Evolutionary conservation across 306 rosid genomes (phyloP).

Genomic region (Trifolium dubium): DNA sequence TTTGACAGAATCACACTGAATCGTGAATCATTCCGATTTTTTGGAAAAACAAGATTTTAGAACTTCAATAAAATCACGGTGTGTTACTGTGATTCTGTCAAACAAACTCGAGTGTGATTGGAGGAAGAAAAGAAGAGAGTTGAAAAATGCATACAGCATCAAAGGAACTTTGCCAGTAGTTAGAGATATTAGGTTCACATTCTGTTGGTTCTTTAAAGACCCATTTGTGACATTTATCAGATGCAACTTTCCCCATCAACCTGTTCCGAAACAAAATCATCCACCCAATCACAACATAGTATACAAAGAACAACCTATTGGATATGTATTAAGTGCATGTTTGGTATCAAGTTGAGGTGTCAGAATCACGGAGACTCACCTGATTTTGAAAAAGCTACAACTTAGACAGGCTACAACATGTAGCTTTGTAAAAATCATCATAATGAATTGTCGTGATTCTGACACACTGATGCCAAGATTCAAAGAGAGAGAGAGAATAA

Average conservation of each 20-base stretch:
- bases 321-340: too few relatives aligned
- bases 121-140: neutral
- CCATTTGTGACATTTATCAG: conserved; percentile 99
- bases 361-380: too few relatives aligned
- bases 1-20: neutral
- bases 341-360: too few relatives aligned
- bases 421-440: too few relatives aligned
- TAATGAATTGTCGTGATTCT: too few relatives aligned
- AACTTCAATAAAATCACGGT: too few relatives aligned
- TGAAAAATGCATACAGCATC: conserved; percentile 77
- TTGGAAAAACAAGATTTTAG: too few relatives aligned
- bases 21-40: too few relatives aligned
- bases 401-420: too few relatives aligned
- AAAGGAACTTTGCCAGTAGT: conserved; percentile 99
- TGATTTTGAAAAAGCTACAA: too few relatives aligned
- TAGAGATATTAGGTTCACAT: conserved; percentile 94
- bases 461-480: too few relatives aligned
- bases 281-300: conserved; percentile 43
- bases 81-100: neutral
- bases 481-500: neutral
- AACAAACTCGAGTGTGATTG: neutral
- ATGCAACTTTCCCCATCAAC: conserved; percentile 99
- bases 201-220: conserved; percentile 98
- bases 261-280: conserved; percentile 45
- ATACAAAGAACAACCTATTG: neutral